These are phyloP conservation scores for Acephala macrosclerotiorum DNA, from an alignment of 2,329 filamentous ascomycete genomes.

Conservation along the genomic window DNA sequence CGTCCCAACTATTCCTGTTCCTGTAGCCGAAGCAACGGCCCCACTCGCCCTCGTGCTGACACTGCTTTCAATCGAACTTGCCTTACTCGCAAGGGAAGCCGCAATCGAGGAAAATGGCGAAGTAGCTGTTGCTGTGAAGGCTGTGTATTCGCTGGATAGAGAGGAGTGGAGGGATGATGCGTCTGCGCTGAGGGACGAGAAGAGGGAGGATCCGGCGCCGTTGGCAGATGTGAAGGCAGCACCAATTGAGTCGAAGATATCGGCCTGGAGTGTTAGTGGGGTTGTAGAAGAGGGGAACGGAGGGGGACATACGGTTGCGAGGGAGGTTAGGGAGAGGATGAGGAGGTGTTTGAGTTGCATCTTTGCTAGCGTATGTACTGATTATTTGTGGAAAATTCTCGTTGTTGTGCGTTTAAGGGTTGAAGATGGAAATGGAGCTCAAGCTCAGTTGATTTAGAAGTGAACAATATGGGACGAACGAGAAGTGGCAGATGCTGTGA, in stretches of 20 bases:
- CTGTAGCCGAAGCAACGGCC: too few species aligned
- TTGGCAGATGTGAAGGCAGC: background rate
- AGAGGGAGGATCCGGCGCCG: background rate
- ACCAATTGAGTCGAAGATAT: background rate
- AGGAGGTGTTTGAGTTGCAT: conserved; percentile 1
- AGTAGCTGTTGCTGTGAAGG: background rate
- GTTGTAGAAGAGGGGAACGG: background rate
- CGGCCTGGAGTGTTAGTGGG: background rate
- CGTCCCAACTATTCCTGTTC: too few species aligned
- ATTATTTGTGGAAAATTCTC: background rate
- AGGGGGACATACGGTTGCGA: background rate
- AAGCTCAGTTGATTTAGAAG: too few species aligned
- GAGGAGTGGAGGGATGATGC: background rate
- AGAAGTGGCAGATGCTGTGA: too few species aligned
- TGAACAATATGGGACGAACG: too few species aligned
- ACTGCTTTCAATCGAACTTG: too few species aligned
- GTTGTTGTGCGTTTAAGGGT: background rate
- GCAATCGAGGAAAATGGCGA: background rate
- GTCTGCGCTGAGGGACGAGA: background rate
- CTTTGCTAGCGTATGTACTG: background rate
- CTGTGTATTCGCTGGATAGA: conserved; percentile 6
- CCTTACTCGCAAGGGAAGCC: too few species aligned
- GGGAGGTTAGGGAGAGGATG: background rate
- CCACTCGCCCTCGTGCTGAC: too few species aligned
- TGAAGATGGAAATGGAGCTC: background rate